Base-by-base conservation (phyloP, 208 protist species). In the Leishmania gerbilli region DNA sequence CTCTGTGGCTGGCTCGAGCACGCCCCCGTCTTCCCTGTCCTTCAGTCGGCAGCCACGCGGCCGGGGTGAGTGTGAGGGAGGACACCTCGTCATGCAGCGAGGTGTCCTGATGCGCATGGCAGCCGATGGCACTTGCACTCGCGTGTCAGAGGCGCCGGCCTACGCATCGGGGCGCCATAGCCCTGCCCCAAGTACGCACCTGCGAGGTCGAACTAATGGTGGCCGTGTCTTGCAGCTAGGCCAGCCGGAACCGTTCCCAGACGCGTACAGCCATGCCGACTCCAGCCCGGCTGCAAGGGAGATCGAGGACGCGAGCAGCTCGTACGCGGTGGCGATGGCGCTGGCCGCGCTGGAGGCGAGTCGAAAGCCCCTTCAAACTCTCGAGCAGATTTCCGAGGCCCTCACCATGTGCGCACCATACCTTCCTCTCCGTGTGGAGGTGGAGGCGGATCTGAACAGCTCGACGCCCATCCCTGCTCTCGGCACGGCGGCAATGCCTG, bases 381-480 rank as follows among this genome's bases (percentile, higher is more conserved):
- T 93, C 11, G 82, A 91, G 11, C 76, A 90, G 71, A 77, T 95
- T 13, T 82, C 84, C 0, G 74, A 72, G 0, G 34, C 89, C 4
- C 80, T 95, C 19, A 79, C 82, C 21, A 75, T 75, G 47, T 89
- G 81, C 58, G 79, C 79, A 5, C 82, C 80, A 15, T 88, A 92
- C 72, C 78, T 92, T 27, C 91, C 91, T 8, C 51, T 91, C 3
- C 89, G 89, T 9, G 74, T 95, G 3, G 89, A 93, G 82, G 77
- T 86, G 76, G 88, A 90, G 79, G 7, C 76, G 7, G 84, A 88
- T 45, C 72, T 86, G 8, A 81, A 79, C 58, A 82, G 79, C 71
- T 37, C 77, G 56, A 34, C 40, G 17, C 27, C 42, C 1, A 72
- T 40, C 5, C 11, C 24, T 19, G 9, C 45, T 21, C 13, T 13